These are phyloP conservation scores for Dactylellina haptotyla DNA, from an alignment of 2,329 filamentous ascomycete genomes.

Conservation along the genomic window DNA sequence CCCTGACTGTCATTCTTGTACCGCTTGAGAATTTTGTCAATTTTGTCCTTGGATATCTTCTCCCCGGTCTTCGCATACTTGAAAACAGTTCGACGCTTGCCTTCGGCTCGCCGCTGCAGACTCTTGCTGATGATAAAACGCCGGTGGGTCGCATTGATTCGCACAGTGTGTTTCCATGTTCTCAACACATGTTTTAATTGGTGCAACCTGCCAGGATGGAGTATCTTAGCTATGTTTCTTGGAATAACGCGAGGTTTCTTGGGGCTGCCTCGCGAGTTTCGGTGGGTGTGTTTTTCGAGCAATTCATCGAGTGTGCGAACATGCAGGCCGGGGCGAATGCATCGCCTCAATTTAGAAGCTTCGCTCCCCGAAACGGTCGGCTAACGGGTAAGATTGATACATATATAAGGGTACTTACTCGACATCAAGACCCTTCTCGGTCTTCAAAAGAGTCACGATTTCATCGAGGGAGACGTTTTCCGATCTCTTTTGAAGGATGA, in stretches of 20 bases:
- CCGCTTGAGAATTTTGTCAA: constrained; percentile 46
- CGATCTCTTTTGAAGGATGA: constrained; percentile 34
- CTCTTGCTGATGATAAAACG: constrained; percentile 49
- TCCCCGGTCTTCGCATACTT: constrained; percentile 42
- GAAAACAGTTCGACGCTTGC: constrained; percentile 41
- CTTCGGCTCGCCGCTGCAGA: constrained; percentile 36
- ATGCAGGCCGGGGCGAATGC: neutral
- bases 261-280: too few relatives aligned
- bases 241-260: neutral
- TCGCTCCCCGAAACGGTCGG: neutral
- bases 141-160: constrained; percentile 46
- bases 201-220: constrained; percentile 31
- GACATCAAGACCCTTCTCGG: constrained; percentile 38
- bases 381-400: neutral
- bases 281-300: too few relatives aligned
- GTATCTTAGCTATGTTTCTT: constrained; percentile 21
- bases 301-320: constrained; percentile 16
- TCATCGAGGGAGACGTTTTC: constrained; percentile 43
- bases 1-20: constrained; percentile 47
- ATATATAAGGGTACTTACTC: constrained; percentile 25
- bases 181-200: constrained; percentile 52
- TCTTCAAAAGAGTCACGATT: constrained; percentile 38
- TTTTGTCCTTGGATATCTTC: constrained; percentile 46
- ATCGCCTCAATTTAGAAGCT: neutral
- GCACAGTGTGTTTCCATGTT: constrained; percentile 46